phyloP scores from a whole-genome alignment of 2,329 filamentous ascomycete genomes.

The Alternaria brassicicola region DNA sequence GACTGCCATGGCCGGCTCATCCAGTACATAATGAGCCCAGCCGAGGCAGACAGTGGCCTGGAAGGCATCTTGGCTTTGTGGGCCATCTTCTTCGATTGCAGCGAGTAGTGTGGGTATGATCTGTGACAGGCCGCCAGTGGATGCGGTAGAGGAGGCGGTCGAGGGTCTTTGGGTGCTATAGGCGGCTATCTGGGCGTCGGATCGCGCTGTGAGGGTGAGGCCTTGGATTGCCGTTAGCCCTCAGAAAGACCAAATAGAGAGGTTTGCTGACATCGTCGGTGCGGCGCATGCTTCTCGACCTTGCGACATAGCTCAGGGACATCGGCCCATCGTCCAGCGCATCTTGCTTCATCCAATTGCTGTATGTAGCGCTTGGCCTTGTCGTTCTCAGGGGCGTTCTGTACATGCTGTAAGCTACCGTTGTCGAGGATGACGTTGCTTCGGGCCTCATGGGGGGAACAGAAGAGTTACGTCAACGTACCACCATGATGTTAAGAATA shows the following conservation, averaged over 20 bases:
- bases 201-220: conserved; percentile 55
- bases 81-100: conserved; percentile 49
- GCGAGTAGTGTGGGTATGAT: conserved; percentile 50
- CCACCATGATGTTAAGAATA: conserved; percentile 45
- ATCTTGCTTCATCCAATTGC: conserved; percentile 83
- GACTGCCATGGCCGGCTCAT: conserved; percentile 69
- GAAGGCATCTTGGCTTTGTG: conserved; percentile 63
- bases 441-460: neutral
- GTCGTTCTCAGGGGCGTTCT: conserved; percentile 61
- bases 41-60: conserved; percentile 84
- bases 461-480: conserved; percentile 27
- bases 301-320: conserved; percentile 91
- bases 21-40: conserved; percentile 81
- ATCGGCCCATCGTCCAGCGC: conserved; percentile 83
- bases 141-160: conserved; percentile 49
- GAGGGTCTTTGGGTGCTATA: conserved; percentile 51
- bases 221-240: conserved; percentile 41
- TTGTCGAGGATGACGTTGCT: conserved; percentile 42
- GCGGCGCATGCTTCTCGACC: conserved; percentile 89
- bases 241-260: conserved; percentile 8
- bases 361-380: conserved; percentile 85
- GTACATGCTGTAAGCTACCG: conserved; percentile 35
- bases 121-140: conserved; percentile 36
- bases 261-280: conserved; percentile 73
- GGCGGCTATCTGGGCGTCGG: conserved; percentile 55